A percentile compares a stretch with the other conserved stretches of the same genome.
Conservation (phyloP, 306 rosid genomes). For the Alnus rubra region DNA sequence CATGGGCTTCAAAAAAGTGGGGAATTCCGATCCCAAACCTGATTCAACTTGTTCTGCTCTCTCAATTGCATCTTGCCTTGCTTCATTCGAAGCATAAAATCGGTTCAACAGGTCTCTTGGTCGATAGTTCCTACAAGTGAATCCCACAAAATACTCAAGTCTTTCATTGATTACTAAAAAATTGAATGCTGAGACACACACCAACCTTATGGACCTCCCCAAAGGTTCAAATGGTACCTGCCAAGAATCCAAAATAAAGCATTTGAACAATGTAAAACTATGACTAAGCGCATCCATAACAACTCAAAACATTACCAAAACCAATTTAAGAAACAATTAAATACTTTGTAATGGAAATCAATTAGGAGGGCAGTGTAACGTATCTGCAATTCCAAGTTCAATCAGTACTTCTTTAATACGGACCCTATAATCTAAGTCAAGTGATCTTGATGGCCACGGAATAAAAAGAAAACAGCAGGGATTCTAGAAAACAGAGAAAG, state of each 20-base stretch:
- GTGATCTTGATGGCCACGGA: neutral
- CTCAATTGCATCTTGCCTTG: slow-evolving; percentile 37
- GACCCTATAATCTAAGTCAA: neutral
- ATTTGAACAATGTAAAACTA: neutral
- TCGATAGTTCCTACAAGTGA: slow-evolving; percentile 30
- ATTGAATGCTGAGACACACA: neutral
- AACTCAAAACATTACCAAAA: neutral
- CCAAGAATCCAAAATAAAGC: slow-evolving; percentile 3
- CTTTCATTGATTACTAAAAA: neutral
- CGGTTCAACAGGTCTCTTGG: slow-evolving; percentile 45
- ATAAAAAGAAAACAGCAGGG: neutral
- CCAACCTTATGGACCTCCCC: slow-evolving; percentile 38
- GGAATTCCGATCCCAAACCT: slow-evolving; percentile 37
- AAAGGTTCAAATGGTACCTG: slow-evolving; percentile 44
- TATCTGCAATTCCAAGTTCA: neutral
- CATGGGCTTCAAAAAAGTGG: slow-evolving; percentile 51
- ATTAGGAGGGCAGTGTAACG: neutral
- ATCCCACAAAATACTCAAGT: neutral
- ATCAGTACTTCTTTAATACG: no score
- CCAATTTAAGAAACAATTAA: neutral
- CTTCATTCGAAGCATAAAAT: slow-evolving; percentile 47
- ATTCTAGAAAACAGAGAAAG: neutral
- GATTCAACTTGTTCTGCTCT: slow-evolving; percentile 42
- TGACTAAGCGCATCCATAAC: neutral
- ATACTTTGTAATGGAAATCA: neutral